phyloP scores from a whole-genome alignment of 257 asterid species.

The Solanum commersonii region DNA sequence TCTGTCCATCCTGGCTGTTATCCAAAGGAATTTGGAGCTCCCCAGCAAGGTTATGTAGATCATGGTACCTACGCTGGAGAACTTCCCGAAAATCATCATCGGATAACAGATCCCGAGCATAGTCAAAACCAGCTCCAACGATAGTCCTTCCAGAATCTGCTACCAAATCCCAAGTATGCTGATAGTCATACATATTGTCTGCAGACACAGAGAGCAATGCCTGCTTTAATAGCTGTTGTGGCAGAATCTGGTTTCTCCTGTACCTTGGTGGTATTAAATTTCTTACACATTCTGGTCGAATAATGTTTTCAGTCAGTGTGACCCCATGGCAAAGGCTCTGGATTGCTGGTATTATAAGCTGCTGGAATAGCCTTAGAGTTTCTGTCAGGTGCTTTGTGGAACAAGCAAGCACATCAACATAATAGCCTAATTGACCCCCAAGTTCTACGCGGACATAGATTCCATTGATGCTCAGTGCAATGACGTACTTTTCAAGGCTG shows the following conservation, averaged over 20 bases:
- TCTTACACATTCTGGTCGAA: conserved; percentile 69
- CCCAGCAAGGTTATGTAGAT: conserved; percentile 67
- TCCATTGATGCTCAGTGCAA: conserved; percentile 55
- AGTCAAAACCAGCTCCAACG: conserved; percentile 51
- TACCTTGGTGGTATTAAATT: conserved; percentile 54
- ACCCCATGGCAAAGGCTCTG: conserved; percentile 53
- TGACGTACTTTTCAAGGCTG: conserved; percentile 60
- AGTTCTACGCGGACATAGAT: conserved; percentile 67
- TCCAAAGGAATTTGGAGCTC: conserved; percentile 73
- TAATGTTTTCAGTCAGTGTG: conserved; percentile 46
- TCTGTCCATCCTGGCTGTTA: conserved; percentile 15
- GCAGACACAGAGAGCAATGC: conserved; percentile 80
- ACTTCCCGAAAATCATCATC: conserved; percentile 90
- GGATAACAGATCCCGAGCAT: conserved; percentile 67
- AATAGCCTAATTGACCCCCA: conserved; percentile 57
- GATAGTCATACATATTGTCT: conserved; percentile 76
- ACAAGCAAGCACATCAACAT: conserved; percentile 68
- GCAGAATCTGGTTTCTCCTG: conserved; percentile 45
- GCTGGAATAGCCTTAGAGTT: conserved; percentile 63
- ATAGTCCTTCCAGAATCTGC: conserved; percentile 48
- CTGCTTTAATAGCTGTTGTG: conserved; percentile 52
- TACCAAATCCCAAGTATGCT: conserved; percentile 71
- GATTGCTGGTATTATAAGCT: conserved; percentile 58
- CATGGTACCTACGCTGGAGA: conserved; percentile 67
- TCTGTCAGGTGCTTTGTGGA: conserved; percentile 68